Evolutionary conservation across 306 rosid genomes (phyloP).

Genomic region (Potentilla sterilis): DNA sequence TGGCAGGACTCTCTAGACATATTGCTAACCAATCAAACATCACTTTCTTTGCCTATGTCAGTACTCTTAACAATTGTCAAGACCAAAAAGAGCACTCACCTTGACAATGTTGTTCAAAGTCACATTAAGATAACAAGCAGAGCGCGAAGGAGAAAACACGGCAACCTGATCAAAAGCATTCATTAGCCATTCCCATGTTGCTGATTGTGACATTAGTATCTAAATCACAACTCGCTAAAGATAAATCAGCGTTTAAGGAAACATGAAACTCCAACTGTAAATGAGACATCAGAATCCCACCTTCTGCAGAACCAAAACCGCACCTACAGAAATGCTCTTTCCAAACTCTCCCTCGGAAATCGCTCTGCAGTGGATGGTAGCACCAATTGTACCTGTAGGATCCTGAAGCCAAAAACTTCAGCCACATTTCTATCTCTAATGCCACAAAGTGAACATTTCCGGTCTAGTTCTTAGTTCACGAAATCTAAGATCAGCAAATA

Average conservation of each 20-base stretch:
- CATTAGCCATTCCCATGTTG: constrained; percentile 13
- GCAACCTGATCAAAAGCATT: constrained; percentile 51
- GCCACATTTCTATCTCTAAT: background rate
- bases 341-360: constrained; percentile 41
- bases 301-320: constrained; percentile 67
- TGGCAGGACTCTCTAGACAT: background rate
- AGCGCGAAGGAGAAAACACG: constrained; percentile 60
- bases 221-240: background rate
- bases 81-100: constrained; percentile 41
- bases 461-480: background rate
- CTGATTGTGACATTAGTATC: background rate
- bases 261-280: background rate
- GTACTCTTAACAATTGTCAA: background rate
- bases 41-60: background rate
- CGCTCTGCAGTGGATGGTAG: constrained; percentile 63
- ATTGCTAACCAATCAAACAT: background rate
- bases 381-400: constrained; percentile 58
- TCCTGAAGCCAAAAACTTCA: constrained; percentile 55
- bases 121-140: constrained; percentile 57
- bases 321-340: constrained; percentile 60
- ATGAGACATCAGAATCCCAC: constrained; percentile 25
- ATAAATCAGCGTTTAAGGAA: background rate
- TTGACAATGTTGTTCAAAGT: constrained; percentile 58
- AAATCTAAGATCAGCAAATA: background rate
- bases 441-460: background rate